Evolutionary conservation across 1,284 basidiomycete species (phyloP), one percentile per base, ranked within the genome.

Genomic region (Rhodotorula sp.): DNA sequence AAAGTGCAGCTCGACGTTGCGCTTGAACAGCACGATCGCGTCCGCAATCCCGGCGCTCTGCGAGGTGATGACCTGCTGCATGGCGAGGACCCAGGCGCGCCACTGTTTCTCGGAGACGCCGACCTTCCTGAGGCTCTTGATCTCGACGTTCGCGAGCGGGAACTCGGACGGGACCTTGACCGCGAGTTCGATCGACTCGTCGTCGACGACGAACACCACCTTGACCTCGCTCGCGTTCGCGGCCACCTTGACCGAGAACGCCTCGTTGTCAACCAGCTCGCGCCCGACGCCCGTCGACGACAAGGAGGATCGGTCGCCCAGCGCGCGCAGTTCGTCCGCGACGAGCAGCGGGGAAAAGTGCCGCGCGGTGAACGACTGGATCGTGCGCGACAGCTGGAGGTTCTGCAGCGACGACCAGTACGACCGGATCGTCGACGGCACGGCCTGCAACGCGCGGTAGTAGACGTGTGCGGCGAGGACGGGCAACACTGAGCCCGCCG

Each of bases 311-410:
- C n/a, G 86, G 59, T 87, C 84, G 69, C 88, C 88, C 52, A 97
- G 84, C 60, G 88, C 88, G 4, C 86, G 83, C 24, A 99, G 84
- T 78, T 98, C 94, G 46, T 90, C 85, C 34, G 83, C 84, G 76
- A 97, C 91, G 76, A 99, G 87, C 52, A 92, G 86, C 0, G 94
- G 93, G 1, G 94, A 95, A 82, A 95, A 94, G 81, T 92, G 84
- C n/a, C 86, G 84, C 0, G 90, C 87, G 0, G 92, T 96, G 79
- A 92, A 94, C 46, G 85, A 83, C 4, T 88, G 84, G 68, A 99
- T 85, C 4, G 88, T 84, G 47, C 86, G 84, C 26, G 88, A 89
- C 4, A 97, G 85, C 77, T 94, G 91, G 24, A 90, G 88, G 79
- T 98, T 94, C 77, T 92, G 92, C 81, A 91, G 90, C 46, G 88